Evolutionary conservation across 1,139 yeast genomes (phyloP).

Genomic region (Protomyces pachydermus): DNA sequence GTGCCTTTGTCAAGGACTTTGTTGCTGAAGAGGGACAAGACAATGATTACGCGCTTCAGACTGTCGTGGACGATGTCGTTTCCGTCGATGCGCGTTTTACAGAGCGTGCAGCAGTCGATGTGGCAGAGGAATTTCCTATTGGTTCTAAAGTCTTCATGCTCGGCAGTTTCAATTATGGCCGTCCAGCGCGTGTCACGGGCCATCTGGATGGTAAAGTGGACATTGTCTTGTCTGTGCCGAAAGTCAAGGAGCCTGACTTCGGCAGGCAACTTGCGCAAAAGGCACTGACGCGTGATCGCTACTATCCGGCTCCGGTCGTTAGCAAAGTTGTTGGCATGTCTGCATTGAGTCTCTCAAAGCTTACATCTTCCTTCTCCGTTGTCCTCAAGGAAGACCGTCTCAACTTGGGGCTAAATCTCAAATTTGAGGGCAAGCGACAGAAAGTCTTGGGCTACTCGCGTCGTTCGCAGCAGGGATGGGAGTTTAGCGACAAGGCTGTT

Average conservation of each 20-base stretch:
- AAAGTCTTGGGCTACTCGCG: constrained; percentile 86
- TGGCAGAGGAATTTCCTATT: constrained; percentile 75
- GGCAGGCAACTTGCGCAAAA: constrained; percentile 50
- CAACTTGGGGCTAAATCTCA: constrained; percentile 82
- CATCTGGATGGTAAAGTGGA: constrained; percentile 41
- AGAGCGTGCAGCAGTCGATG: constrained; percentile 70
- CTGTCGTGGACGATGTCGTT: constrained; percentile 68
- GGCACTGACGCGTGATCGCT: constrained; percentile 56
- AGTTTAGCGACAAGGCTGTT: constrained; percentile 70
- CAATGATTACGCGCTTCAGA: constrained; percentile 60
- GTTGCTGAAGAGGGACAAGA: constrained; percentile 49
- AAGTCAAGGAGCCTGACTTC: constrained; percentile 35
- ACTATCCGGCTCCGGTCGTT: constrained; percentile 64
- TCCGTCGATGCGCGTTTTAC: constrained; percentile 69
- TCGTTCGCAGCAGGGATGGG: constrained; percentile 70
- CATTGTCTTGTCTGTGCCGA: constrained; percentile 35
- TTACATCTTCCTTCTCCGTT: constrained; percentile 67
- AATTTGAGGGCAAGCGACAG: constrained; percentile 70
- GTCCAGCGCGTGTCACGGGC: constrained; percentile 66
- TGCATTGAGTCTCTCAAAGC: constrained; percentile 64
- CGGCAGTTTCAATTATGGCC: constrained; percentile 87
- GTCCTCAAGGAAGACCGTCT: constrained; percentile 49
- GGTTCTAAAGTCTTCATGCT: constrained; percentile 71
- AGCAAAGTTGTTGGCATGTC: constrained; percentile 55
- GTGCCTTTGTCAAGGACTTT: constrained; percentile 66